Conservation (phyloP, 176 grass and related monocot genomes). For the Cenchrus purpureus region DNA sequence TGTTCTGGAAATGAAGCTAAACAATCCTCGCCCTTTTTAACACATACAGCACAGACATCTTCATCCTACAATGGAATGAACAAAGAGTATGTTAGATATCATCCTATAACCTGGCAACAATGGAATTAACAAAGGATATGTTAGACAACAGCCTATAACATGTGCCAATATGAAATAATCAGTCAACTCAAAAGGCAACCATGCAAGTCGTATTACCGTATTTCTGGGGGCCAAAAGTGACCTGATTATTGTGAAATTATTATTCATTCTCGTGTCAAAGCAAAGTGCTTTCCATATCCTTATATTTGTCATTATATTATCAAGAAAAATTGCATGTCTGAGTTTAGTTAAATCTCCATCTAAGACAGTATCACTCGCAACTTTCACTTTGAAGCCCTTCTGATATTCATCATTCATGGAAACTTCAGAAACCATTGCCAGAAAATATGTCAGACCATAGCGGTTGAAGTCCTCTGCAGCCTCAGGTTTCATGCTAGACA, state of each 20-base stretch:
- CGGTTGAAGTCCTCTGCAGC: constrained; percentile 40
- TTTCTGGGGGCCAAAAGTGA: constrained; percentile 46
- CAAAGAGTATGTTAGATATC: constrained; percentile 6
- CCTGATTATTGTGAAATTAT: constrained; percentile 68
- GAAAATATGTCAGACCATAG: constrained; percentile 52
- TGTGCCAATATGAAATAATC: constrained; percentile 3
- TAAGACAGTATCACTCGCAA: constrained; percentile 24
- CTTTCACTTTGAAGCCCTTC: constrained; percentile 61
- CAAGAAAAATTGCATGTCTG: constrained; percentile 59
- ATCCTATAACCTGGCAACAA: constrained; percentile 23
- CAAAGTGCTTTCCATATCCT: constrained; percentile 64
- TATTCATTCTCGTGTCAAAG: constrained; percentile 19
- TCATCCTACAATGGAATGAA: constrained; percentile 41
- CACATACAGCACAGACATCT: constrained; percentile 27
- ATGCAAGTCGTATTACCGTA: constrained; percentile 47
- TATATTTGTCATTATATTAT: constrained; percentile 58
- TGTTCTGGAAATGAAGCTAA: constrained; percentile 38
- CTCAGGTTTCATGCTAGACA: constrained; percentile 60
- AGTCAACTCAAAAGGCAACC: not conserved
- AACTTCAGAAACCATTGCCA: constrained; percentile 67
- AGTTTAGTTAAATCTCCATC: constrained; percentile 43
- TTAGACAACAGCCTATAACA: constrained; percentile 16
- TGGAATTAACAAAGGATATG: constrained; percentile 8
- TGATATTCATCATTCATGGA: constrained; percentile 48
- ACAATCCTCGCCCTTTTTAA: constrained; percentile 18